Conservation (phyloP, 2,329 filamentous ascomycete genomes). For the Graphilbum fragrans region DNA sequence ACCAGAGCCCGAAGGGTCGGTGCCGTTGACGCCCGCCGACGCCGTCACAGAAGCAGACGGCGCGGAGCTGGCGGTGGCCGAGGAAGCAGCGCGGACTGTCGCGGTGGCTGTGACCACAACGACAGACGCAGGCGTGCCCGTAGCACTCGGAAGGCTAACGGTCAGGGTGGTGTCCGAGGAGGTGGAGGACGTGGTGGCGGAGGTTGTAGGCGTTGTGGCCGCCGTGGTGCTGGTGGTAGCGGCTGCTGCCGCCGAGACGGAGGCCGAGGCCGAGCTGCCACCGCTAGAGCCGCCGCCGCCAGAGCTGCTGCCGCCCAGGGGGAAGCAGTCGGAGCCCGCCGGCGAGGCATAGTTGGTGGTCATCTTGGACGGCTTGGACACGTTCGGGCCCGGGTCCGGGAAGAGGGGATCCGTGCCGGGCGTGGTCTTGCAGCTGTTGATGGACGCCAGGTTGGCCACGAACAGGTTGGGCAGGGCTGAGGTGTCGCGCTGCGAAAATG, state of each 20-base stretch:
- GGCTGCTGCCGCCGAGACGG: no score
- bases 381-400: conserved; percentile 14
- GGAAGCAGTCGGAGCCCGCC: conserved; percentile 10
- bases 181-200: background rate
- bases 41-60: no score
- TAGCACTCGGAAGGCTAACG: no score
- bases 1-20: conserved; percentile 7
- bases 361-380: conserved; percentile 12
- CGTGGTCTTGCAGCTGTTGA: conserved; percentile 17
- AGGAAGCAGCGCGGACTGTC: no score
- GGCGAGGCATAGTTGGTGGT: conserved; percentile 8
- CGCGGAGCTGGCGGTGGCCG: no score
- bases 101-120: no score
- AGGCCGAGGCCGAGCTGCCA: background rate
- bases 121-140: no score
- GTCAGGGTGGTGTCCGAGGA: background rate
- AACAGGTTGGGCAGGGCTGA: conserved; percentile 40
- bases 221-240: conserved; percentile 3
- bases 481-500: conserved; percentile 16
- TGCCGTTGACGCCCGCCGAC: background rate
- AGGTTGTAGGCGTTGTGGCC: background rate
- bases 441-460: conserved; percentile 34
- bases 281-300: background rate
- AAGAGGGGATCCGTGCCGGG: conserved; percentile 13
- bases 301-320: conserved; percentile 1